Evolutionary conservation across 2,329 filamentous ascomycete species (phyloP), one percentile per base, ranked within the genome.

Genomic region (Cladosporium sp.): DNA sequence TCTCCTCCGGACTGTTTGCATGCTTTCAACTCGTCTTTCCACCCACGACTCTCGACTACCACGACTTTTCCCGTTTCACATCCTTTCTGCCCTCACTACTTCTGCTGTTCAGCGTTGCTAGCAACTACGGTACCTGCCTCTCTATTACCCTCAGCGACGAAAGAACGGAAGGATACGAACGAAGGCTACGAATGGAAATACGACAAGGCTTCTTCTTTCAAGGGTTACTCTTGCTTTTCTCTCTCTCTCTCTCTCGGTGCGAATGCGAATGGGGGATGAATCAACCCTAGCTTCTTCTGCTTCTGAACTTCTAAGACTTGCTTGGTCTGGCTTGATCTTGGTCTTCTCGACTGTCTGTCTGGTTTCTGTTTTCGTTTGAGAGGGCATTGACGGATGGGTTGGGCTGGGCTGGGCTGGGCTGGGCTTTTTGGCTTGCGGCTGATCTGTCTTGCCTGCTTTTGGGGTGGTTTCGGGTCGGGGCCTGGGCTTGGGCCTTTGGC

Each of bases 81-180:
- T 28, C 22, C 37, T 50, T 49, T 50, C 37, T 50, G 32, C 41
- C 32, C 45, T 37, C 48, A 54, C 46, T 43, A 49, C 46, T 33
- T 28, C 22, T 28, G 22, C 22, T 28, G 40, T 54, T 45, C 41
- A 51, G 45, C 52, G 40, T 54, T 54, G 44, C 45, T 44, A 49
- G 43, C 51, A 45, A 28, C 22, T 28, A 28, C 22, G 22, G 22
- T 28, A 28, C 22, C 35, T 46, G 10, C 9, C 43, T 45, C 43
- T 45, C 31, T 11, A 13, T 11, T 31, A 46, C 44, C 11, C 11
- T 49, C 42, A 33, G 46, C 46, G 38, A 49, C 46, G 46, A 49
- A 28, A 38, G 46, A 42, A 49, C 38, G 38, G 46, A 49, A 50
- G 16, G 46, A 50, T 42, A 42, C 22, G 22, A 28, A 28, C 22